Evolutionary conservation across 148 eudicot species (phyloP).

Genomic region (Persicaria maculosa): DNA sequence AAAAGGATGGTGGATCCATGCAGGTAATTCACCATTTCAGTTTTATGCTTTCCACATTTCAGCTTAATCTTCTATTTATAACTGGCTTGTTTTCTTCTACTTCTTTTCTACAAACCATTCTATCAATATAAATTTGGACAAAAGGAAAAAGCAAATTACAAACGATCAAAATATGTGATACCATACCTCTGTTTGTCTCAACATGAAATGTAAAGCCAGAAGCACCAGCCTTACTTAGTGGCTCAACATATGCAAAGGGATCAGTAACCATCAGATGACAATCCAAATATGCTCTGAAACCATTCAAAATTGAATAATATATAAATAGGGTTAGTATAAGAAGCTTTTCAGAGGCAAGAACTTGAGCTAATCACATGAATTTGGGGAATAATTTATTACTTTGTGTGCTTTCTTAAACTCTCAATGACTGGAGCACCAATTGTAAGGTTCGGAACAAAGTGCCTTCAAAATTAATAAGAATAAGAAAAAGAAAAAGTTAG

Average conservation of each 20-base stretch:
- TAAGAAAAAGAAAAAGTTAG: slow-evolving; percentile 19
- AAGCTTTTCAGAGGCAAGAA: neutral
- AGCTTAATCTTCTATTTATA: too few species aligned
- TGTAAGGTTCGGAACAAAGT: slow-evolving; percentile 90
- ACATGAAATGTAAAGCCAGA: slow-evolving; percentile 98
- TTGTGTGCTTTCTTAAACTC: slow-evolving; percentile 83
- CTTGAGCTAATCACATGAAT: neutral
- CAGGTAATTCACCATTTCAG: too few species aligned
- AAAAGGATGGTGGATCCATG: too few species aligned
- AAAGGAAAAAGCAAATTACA: neutral
- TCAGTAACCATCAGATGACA: slow-evolving; percentile 99
- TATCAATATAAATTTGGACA: neutral
- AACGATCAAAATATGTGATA: neutral
- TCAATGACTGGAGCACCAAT: slow-evolving; percentile 97
- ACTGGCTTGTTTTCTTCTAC: too few species aligned
- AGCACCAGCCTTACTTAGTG: slow-evolving; percentile 95
- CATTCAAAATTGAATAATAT: neutral
- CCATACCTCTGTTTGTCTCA: slow-evolving; percentile 72
- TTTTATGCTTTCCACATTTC: too few species aligned
- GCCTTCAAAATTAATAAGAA: slow-evolving; percentile 43
- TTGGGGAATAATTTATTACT: slow-evolving; percentile 30
- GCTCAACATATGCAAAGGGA: slow-evolving; percentile 87
- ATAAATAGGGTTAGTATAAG: neutral
- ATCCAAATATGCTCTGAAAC: slow-evolving; percentile 81
- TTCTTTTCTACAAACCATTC: neutral